Conservation (phyloP, 768 basidiomycete species). For the Boletellus sp. region DNA sequence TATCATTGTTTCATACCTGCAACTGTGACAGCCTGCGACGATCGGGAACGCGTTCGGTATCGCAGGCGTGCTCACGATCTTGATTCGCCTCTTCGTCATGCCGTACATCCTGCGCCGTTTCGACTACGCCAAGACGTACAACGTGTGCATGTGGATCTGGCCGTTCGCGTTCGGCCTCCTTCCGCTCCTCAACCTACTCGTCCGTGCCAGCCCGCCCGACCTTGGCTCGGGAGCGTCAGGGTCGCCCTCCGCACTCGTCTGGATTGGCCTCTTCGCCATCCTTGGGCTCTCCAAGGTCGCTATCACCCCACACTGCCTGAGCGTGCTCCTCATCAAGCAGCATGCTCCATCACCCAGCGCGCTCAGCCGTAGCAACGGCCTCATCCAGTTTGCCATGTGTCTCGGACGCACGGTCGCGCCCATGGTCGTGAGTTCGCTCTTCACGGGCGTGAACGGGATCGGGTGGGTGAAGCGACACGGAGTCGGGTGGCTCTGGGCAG, state of each 20-base stretch:
- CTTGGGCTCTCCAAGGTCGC: conserved; percentile 35
- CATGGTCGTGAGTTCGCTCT: conserved; percentile 42
- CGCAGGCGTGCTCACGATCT: conserved; percentile 45
- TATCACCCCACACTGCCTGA: conserved; percentile 37
- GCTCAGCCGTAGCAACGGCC: conserved; percentile 58
- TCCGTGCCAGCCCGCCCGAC: conserved; percentile 24
- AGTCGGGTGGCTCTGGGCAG: conserved; percentile 13
- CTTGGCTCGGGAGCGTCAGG: conserved; percentile 16
- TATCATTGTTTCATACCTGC: too few relatives aligned
- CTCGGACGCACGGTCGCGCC: conserved; percentile 51
- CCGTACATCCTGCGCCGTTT: conserved; percentile 49
- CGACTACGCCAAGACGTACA: conserved; percentile 48
- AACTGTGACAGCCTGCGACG: conserved; percentile 39
- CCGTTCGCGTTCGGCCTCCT: conserved; percentile 47
- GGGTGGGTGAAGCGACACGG: conserved; percentile 6
- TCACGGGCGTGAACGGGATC: conserved; percentile 14
- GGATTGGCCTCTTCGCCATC: conserved; percentile 44
- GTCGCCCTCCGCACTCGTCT: conserved; percentile 33
- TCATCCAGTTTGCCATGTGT: conserved; percentile 57
- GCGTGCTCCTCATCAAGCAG: conserved; percentile 59
- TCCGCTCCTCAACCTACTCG: conserved; percentile 49
- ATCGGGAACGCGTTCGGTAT: conserved; percentile 57
- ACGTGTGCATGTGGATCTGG: conserved; percentile 50
- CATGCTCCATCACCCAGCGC: conserved; percentile 43
- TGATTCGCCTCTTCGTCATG: conserved; percentile 49